Percentiles rank a stretch among this genome's conserved stretches.
phyloP scores from a whole-genome alignment of 2,329 filamentous ascomycete species.

The Coniella vitis region DNA sequence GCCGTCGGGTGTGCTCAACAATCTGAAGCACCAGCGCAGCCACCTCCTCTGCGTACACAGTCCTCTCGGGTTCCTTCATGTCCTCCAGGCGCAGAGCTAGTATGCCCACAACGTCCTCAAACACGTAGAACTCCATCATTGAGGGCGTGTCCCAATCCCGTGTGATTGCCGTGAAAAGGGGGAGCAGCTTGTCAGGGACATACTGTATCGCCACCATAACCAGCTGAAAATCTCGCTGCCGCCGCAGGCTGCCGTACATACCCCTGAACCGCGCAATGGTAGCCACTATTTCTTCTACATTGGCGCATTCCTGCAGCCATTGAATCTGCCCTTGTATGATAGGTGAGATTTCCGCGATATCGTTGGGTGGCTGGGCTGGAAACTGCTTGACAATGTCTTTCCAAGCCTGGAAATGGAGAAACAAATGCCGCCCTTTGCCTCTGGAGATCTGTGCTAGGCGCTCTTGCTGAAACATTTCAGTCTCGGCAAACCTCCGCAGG shows the following conservation, averaged over 20 bases:
- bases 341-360: not conserved
- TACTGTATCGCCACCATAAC: constrained; percentile 22
- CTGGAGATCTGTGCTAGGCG: not conserved
- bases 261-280: constrained; percentile 26
- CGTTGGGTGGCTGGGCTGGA: not conserved
- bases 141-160: not conserved
- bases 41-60: constrained; percentile 7
- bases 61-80: not conserved
- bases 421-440: no score
- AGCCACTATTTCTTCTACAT: constrained; percentile 24
- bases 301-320: constrained; percentile 1
- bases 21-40: constrained; percentile 13
- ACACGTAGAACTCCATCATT: constrained; percentile 14
- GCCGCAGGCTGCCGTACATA: not conserved
- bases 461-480: not conserved
- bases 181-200: constrained; percentile 15
- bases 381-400: not conserved
- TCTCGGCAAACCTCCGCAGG: not conserved
- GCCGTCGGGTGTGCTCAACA: constrained; percentile 11
- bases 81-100: constrained; percentile 9
- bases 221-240: constrained; percentile 26
- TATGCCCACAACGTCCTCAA: constrained; percentile 18
- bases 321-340: not conserved
- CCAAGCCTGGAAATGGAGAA: not conserved
- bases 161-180: constrained; percentile 19